Percentiles rank a stretch among this genome's conserved stretches.
Evolutionary conservation across 306 rosid genomes (phyloP).

Genomic region (Neltuma alba): DNA sequence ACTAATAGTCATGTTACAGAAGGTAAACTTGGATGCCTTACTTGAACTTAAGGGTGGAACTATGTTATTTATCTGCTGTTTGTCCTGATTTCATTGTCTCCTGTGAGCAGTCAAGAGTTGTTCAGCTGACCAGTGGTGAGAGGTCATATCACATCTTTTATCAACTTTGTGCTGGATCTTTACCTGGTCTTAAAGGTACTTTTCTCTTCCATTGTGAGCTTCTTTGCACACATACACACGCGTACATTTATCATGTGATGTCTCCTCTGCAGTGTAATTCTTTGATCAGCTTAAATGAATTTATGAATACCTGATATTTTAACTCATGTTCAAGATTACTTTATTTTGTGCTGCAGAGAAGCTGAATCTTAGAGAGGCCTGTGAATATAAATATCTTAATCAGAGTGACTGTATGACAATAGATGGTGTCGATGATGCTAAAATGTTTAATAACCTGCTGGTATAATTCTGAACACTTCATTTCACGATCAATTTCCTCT

Average conservation of each 20-base stretch:
- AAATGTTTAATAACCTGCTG: slow-evolving; percentile 61
- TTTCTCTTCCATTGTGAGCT: slow-evolving; percentile 26
- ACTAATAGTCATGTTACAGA: slow-evolving; percentile 73
- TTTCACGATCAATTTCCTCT: slow-evolving; percentile 27
- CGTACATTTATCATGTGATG: neutral
- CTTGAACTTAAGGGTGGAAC: slow-evolving; percentile 35
- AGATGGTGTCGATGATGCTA: slow-evolving; percentile 76
- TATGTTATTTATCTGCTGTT: slow-evolving; percentile 27
- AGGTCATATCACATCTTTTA: slow-evolving; percentile 90
- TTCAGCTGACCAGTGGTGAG: slow-evolving; percentile 68
- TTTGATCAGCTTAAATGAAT: slow-evolving; percentile 31
- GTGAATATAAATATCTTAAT: slow-evolving; percentile 79
- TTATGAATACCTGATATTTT: slow-evolving; percentile 29
- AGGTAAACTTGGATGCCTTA: slow-evolving; percentile 59
- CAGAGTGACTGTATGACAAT: slow-evolving; percentile 72
- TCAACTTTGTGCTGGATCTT: slow-evolving; percentile 96
- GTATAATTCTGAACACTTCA: slow-evolving; percentile 49
- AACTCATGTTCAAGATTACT: slow-evolving; percentile 28
- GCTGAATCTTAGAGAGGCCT: slow-evolving; percentile 68
- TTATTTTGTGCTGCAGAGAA: slow-evolving; percentile 66
- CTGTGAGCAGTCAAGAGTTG: slow-evolving; percentile 88
- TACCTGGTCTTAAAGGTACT: slow-evolving; percentile 58
- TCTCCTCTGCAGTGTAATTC: slow-evolving; percentile 20
- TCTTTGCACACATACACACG: slow-evolving; percentile 1
- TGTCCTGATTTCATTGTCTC: slow-evolving; percentile 43